These are phyloP conservation scores for Cicer chorassanicum DNA, from an alignment of 306 rosid species.

Conservation along the genomic window DNA sequence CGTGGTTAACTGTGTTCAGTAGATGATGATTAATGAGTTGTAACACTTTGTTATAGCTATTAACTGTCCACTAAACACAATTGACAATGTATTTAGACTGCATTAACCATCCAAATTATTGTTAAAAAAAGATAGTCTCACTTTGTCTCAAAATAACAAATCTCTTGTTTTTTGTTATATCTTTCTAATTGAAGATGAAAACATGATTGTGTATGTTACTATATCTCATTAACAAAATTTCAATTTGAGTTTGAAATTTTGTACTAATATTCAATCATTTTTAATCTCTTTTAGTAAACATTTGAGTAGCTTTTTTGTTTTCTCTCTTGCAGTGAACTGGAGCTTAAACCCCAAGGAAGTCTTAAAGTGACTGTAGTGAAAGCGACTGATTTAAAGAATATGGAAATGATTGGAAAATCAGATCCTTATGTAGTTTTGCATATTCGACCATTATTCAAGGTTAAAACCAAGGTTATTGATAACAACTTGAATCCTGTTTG, in stretches of 20 bases:
- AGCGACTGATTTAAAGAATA: constrained; percentile 84
- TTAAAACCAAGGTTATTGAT: constrained; percentile 82
- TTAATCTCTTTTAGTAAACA: not conserved
- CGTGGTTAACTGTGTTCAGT: no score
- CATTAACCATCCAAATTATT: no score
- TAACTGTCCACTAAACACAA: no score
- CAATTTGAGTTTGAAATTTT: constrained; percentile 27
- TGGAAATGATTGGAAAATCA: constrained; percentile 97
- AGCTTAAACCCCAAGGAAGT: constrained; percentile 97
- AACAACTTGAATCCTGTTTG: constrained; percentile 95
- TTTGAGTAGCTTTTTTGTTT: constrained; percentile 4
- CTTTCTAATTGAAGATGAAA: constrained; percentile 20
- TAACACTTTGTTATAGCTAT: no score
- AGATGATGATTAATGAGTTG: no score
- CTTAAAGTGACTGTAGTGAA: constrained; percentile 65
- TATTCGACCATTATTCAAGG: constrained; percentile 81
- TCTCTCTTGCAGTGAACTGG: constrained; percentile 78
- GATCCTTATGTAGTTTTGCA: constrained; percentile 84
- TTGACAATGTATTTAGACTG: no score
- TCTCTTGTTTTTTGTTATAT: not conserved
- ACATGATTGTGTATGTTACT: not conserved
- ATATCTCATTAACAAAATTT: constrained; percentile 14
- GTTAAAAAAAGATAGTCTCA: no score
- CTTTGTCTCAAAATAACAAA: no score
- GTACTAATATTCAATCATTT: not conserved